Evolutionary conservation across 352 stramenopile genomes (phyloP).

Genomic region (Blastocystis sp.): DNA sequence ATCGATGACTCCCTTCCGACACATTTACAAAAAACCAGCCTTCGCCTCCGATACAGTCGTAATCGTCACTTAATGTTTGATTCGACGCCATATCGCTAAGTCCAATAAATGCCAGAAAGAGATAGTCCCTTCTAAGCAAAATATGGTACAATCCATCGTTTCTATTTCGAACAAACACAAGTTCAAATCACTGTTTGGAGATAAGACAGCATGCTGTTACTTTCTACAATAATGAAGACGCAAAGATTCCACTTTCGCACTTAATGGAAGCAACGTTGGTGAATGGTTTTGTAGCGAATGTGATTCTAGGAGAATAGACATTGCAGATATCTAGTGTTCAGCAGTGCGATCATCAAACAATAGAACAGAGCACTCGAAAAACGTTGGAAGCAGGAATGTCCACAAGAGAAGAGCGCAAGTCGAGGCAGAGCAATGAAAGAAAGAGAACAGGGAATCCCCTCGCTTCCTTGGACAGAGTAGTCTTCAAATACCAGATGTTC

Average conservation of each 20-base stretch:
- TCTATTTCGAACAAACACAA: neutral
- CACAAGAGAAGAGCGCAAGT: neutral
- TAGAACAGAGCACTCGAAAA: neutral
- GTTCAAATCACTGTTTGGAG: neutral
- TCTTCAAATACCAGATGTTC: neutral
- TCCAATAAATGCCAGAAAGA: neutral
- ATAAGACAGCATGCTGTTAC: neutral
- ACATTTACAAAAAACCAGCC: neutral
- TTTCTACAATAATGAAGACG: neutral
- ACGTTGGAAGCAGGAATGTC: neutral
- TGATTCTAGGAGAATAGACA: neutral
- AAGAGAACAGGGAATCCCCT: neutral
- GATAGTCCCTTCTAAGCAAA: neutral
- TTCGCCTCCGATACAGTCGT: constrained; percentile 7
- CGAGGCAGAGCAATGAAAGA: neutral
- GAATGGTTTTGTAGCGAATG: neutral
- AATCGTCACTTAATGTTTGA: neutral
- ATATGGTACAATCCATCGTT: neutral
- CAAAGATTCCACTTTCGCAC: neutral
- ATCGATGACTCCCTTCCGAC: neutral
- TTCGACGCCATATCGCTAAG: neutral
- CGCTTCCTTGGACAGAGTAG: neutral
- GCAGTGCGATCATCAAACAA: neutral
- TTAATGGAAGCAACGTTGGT: neutral
- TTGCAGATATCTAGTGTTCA: neutral